Conservation (phyloP, 179 eudicot species). For the Silene noctiflora region DNA sequence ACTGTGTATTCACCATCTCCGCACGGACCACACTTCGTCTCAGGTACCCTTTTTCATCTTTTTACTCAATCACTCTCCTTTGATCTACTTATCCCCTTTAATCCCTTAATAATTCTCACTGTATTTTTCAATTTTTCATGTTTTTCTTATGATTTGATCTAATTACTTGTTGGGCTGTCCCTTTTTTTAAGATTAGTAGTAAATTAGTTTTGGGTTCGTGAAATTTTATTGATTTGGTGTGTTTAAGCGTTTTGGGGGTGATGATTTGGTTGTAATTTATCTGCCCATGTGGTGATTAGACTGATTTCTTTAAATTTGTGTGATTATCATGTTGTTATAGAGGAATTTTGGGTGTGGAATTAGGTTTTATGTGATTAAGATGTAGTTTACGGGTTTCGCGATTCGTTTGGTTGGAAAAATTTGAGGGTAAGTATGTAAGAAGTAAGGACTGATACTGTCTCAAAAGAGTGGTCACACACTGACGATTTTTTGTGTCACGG, state of each 20-base stretch:
- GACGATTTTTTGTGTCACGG: background rate
- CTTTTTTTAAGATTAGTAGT: background rate
- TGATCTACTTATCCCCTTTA: background rate
- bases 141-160: background rate
- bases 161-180: background rate
- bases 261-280: too few species aligned
- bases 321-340: background rate
- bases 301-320: background rate
- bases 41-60: conserved; percentile 2
- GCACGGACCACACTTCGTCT: background rate
- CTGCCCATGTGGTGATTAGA: background rate
- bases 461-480: background rate
- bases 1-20: background rate
- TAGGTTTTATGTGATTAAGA: conserved; percentile 5
- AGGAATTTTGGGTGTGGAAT: conserved; percentile 7
- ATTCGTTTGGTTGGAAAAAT: background rate
- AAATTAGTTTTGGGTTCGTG: background rate
- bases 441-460: background rate
- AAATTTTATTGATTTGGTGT: background rate
- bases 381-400: background rate
- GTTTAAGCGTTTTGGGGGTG: background rate
- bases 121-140: background rate
- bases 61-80: background rate
- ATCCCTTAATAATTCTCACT: background rate
- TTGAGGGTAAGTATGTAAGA: background rate